phyloP scores from a whole-genome alignment of 148 eudicot species.

The Rhododendron ovatum region DNA sequence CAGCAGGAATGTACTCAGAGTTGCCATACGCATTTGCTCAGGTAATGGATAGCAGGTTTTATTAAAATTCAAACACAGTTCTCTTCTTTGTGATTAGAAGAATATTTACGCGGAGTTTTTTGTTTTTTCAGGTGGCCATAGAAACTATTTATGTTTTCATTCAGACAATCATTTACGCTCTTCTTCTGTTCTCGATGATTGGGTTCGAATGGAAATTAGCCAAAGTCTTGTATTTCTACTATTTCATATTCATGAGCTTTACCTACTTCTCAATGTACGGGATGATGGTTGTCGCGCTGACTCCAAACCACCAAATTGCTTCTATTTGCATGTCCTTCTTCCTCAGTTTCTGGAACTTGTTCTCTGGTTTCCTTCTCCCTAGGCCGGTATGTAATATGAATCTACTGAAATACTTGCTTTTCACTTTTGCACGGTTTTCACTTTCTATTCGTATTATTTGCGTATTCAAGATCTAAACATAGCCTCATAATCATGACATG shows the following conservation, averaged over 20 bases:
- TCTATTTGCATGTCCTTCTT: constrained; percentile 42
- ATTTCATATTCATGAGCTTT: constrained; percentile 38
- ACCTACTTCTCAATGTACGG: constrained; percentile 43
- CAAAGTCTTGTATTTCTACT: constrained; percentile 38
- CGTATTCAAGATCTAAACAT: not conserved
- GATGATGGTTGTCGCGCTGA: constrained; percentile 51
- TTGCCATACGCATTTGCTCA: constrained; percentile 57
- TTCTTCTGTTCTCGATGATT: constrained; percentile 39
- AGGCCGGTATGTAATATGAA: constrained; percentile 37
- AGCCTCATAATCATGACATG: not conserved
- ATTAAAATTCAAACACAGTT: not conserved
- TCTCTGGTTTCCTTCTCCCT: constrained; percentile 43
- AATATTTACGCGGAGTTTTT: not conserved
- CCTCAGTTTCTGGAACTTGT: constrained; percentile 48
- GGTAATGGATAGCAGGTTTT: constrained; percentile 9
- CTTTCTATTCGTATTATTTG: not conserved
- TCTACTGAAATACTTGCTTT: not conserved
- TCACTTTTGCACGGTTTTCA: not conserved
- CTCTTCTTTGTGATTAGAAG: not conserved
- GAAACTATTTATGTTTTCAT: constrained; percentile 31
- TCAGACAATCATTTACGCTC: constrained; percentile 36
- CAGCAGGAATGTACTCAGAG: constrained; percentile 53
- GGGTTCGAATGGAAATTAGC: constrained; percentile 27
- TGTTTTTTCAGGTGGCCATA: constrained; percentile 17
- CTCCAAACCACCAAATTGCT: constrained; percentile 36